Evolutionary conservation across 2,329 filamentous ascomycete species (phyloP), one percentile per base, ranked within the genome.

Genomic region (Sclerotinia glacialis): DNA sequence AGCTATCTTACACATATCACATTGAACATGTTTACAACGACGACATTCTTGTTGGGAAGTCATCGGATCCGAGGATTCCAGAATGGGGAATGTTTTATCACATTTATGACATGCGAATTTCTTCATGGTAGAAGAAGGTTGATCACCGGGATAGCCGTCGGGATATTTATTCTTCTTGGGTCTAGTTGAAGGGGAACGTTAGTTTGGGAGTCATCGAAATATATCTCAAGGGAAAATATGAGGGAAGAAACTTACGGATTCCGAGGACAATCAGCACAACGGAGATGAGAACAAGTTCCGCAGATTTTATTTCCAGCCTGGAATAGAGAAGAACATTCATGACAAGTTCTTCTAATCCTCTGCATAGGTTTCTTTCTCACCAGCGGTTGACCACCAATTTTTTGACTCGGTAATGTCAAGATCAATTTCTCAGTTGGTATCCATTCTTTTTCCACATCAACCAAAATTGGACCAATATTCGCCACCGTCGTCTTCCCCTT

Each of bases 231-330:
- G 37, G 16, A 34, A 5, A n/a, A 2, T 9, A 23, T 5, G 2
- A 28, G 16, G 21, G 31, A 11, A 44, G 26, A 34, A 44, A 87
- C 89, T 77, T 85, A 92, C 83, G 92, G 92, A 74, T 92, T 88
- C 72, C 92, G 83, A 37, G 91, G 91, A 77, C 92, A 96, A 75
- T 89, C 89, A 49, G 87, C 91, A 80, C 92, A 96, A 64, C 91
- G 87, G 62, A 83, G 77, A 77, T 96, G 93, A 37, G 82, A 79
- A 77, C 93, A 96, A 49, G 81, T 82, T 9, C 81, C 78, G 76
- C 93, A 96, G 75, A 85, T 79, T 68, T 88, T 91, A 68, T 78
- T 80, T 42, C 83, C 81, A 7, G 81, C 74, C 1, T 78, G 77
- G 75, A 93, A 95, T 1, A 88, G 74, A 2, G 81, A 84, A 56